A percentile compares a stretch with the other conserved stretches of the same genome.
Evolutionary conservation across 768 basidiomycete species (phyloP).

Genomic region (Boletus pseudo-olivaceus): DNA sequence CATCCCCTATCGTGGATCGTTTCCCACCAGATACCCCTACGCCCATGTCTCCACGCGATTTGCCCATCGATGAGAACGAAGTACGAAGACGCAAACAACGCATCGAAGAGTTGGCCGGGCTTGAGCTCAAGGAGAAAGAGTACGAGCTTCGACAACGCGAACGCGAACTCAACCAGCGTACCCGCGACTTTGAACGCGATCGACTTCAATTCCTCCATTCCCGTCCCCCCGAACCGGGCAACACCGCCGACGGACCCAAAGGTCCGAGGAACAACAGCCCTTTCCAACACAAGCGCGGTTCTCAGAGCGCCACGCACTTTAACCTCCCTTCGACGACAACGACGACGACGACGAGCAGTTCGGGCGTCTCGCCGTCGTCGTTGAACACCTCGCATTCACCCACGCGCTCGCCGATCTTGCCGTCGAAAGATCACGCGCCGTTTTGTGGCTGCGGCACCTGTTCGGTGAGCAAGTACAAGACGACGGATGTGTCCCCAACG

Average conservation of each 20-base stretch:
- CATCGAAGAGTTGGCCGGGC: constrained; percentile 48
- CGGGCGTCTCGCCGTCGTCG: neutral
- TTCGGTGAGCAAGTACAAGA: constrained; percentile 55
- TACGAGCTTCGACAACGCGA: constrained; percentile 50
- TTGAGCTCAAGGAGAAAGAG: constrained; percentile 56
- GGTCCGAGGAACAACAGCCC: constrained; percentile 22
- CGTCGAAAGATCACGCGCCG: constrained; percentile 46
- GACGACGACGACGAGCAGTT: constrained; percentile 15
- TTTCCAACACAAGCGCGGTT: constrained; percentile 28
- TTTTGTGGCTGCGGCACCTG: constrained; percentile 68
- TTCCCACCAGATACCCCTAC: constrained; percentile 25
- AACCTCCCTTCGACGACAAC: constrained; percentile 16
- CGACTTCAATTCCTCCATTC: constrained; percentile 40
- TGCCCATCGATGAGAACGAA: constrained; percentile 21
- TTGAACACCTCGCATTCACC: constrained; percentile 28
- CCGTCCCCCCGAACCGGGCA: constrained; percentile 27
- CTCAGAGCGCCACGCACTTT: constrained; percentile 30
- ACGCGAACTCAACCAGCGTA: constrained; percentile 49
- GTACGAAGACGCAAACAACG: constrained; percentile 37
- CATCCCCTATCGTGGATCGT: constrained; percentile 34
- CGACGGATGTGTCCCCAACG: constrained; percentile 23
- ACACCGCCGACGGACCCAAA: constrained; percentile 29
- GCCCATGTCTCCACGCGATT: constrained; percentile 17
- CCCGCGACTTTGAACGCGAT: constrained; percentile 58
- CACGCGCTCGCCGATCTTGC: constrained; percentile 26